phyloP scores from a whole-genome alignment of 495 filamentous ascomycete genomes.

The Neurospora africana region DNA sequence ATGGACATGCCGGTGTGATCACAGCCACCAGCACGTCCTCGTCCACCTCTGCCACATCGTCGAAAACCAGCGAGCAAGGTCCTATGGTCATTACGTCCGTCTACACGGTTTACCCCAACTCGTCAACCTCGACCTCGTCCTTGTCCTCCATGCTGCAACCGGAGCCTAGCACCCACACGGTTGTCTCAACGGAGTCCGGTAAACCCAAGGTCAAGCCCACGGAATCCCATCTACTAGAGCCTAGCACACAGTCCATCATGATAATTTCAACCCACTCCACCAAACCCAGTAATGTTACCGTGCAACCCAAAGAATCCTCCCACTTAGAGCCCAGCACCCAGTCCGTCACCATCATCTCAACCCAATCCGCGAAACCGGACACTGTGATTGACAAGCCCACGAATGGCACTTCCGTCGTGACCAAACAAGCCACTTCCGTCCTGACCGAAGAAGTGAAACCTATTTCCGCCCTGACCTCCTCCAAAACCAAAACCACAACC shows the following conservation, averaged over 20 bases:
- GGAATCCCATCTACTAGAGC: neutral
- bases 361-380: too few relatives aligned
- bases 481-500: neutral
- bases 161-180: neutral
- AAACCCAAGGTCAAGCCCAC: neutral
- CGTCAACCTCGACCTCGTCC: neutral
- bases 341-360: too few relatives aligned
- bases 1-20: neutral
- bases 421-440: neutral
- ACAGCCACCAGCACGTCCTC: neutral
- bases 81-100: neutral
- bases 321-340: too few relatives aligned
- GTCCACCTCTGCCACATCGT: neutral
- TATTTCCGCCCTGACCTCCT: neutral
- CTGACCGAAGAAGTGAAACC: neutral
- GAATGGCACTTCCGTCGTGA: neutral
- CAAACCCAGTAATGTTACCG: too few relatives aligned
- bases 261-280: too few relatives aligned
- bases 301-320: too few relatives aligned
- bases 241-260: too few relatives aligned
- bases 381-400: too few relatives aligned
- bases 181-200: neutral
- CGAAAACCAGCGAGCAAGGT: neutral
- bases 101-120: neutral
- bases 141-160: neutral